Conservation (phyloP, 176 grass and related monocot species). For the Rhynchospora tenuis region DNA sequence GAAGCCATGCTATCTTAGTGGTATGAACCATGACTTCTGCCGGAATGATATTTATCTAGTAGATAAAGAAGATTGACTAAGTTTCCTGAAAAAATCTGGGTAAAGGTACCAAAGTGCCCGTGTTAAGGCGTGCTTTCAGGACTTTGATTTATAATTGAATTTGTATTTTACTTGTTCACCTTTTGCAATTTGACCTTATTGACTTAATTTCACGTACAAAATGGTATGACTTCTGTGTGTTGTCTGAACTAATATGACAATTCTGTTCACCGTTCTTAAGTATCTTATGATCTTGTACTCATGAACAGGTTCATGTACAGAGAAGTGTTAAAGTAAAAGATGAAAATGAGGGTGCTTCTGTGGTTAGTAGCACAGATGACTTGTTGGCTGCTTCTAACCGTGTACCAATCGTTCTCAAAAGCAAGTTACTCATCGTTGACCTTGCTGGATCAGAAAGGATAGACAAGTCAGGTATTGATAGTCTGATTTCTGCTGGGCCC, state of each 20-base stretch:
- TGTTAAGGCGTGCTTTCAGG: neutral
- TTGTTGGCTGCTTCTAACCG: slow-evolving; percentile 20
- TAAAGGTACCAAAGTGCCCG: neutral
- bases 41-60: neutral
- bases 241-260: slow-evolving; percentile 10
- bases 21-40: slow-evolving; percentile 35
- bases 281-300: slow-evolving; percentile 15
- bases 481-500: neutral
- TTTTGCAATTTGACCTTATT: neutral
- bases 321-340: slow-evolving; percentile 62
- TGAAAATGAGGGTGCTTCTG: slow-evolving; percentile 27
- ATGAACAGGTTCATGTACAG: slow-evolving; percentile 66
- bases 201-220: neutral
- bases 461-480: slow-evolving; percentile 65
- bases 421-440: slow-evolving; percentile 92
- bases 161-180: neutral
- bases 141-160: neutral
- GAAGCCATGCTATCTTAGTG: slow-evolving; percentile 90
- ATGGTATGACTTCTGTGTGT: neutral
- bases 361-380: slow-evolving; percentile 22
- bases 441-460: slow-evolving; percentile 98
- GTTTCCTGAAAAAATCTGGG: neutral
- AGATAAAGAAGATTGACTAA: neutral
- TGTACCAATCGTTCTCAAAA: slow-evolving; percentile 73
- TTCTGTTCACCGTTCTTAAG: neutral